Evolutionary conservation across 768 basidiomycete genomes (phyloP).

Genomic region (Mycena metata): DNA sequence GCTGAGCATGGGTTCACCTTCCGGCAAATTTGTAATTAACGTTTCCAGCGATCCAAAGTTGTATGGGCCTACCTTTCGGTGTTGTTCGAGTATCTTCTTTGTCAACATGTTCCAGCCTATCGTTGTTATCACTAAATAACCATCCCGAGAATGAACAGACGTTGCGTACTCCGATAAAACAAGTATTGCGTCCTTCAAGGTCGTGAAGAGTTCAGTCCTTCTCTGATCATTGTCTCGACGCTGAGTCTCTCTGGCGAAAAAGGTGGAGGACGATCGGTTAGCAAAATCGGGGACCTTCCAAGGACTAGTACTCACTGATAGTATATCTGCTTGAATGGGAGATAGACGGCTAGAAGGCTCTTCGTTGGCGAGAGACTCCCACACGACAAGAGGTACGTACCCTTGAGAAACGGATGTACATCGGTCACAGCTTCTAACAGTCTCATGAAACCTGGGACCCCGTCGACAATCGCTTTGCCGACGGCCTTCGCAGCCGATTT

Average conservation of each 20-base stretch:
- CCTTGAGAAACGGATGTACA: slow-evolving; percentile 32
- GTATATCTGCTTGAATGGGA: slow-evolving; percentile 31
- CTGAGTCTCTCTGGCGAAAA: slow-evolving; percentile 13
- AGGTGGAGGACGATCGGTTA: not conserved
- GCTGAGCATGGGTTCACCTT: slow-evolving; percentile 21
- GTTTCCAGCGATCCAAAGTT: too few species aligned
- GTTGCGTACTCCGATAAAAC: slow-evolving; percentile 26
- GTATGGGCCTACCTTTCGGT: slow-evolving; percentile 20
- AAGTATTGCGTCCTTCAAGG: slow-evolving; percentile 31
- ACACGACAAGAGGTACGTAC: not conserved
- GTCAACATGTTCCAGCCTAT: slow-evolving; percentile 18
- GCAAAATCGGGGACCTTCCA: not conserved
- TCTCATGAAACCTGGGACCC: slow-evolving; percentile 28
- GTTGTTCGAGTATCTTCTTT: slow-evolving; percentile 24
- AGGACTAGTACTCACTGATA: slow-evolving; percentile 19
- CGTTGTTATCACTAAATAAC: not conserved
- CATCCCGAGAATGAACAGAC: too few species aligned
- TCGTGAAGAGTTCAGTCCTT: slow-evolving; percentile 19
- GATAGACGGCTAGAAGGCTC: slow-evolving; percentile 17
- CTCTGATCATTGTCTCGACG: slow-evolving; percentile 29
- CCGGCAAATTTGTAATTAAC: too few species aligned
- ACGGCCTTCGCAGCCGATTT: slow-evolving; percentile 17
- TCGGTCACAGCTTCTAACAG: slow-evolving; percentile 23
- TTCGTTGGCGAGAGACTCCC: not conserved
- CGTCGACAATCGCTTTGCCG: slow-evolving; percentile 30